Evolutionary conservation across 2,329 filamentous ascomycete species (phyloP), one percentile per base, ranked within the genome.

Genomic region (Fusarium sp.): DNA sequence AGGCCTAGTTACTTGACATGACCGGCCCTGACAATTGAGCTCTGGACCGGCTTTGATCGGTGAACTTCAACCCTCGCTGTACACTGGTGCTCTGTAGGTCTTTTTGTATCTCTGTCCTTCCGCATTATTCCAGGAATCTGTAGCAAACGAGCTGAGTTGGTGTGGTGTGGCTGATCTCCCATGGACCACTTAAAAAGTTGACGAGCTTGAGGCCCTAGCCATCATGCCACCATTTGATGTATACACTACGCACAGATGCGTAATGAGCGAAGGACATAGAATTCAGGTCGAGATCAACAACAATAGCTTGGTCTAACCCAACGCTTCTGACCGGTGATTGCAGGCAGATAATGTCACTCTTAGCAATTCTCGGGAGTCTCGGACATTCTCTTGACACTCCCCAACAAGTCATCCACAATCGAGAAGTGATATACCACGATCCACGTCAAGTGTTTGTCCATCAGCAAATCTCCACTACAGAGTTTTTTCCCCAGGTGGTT

Each of bases 21-120:
- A 64, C 68, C 71, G 60, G 68, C 50, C 68, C 69, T 73, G 64
- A 65, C 30, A 66, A 49, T 71, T 75, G 73, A 71, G 60, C 52
- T 74, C 52, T 60, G 45, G 52, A 42, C 56, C 45, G 61, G 44
- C 30, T 61, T 64, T 42, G 44, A 62, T 72, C 58, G 62, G 68
- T 60, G 52, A 50, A 15, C 30, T 15, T 26, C n/a, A 18, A 35
- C 12, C 32, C 48, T n/a, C 33, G 13, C 8, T 35, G 9, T 13
- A 50, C 26, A 35, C n/a, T 40, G 32, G 11, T 33, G 33, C 17
- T 30, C 48, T 17, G 48, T 50, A 37, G 30, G 41, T n/a, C 45
- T 64, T 58, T 65, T 11, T 45, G 44, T 37, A 38, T 33, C 40
- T 65, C 15, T 17, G 20, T 48, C 40, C 41, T 55, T 46, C 53